Conservation (phyloP, 352 stramenopile genomes). For the Globisporangium okanoganense region DNA sequence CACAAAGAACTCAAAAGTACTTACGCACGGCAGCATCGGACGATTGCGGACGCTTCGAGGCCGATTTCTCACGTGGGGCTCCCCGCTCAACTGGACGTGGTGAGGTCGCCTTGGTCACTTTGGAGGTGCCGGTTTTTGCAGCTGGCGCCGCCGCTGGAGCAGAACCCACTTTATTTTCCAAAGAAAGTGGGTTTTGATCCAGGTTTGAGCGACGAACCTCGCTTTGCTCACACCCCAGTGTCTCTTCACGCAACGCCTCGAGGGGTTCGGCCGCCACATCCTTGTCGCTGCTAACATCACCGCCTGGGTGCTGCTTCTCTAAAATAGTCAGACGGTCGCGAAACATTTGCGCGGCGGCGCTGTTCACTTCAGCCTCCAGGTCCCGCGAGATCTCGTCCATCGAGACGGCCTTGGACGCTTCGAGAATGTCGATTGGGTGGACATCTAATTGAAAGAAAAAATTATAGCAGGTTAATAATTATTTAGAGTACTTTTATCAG, state of each 20-base stretch:
- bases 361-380: constrained; percentile 42
- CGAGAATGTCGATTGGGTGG: constrained; percentile 45
- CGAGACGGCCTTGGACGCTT: constrained; percentile 43
- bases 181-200: neutral
- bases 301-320: neutral
- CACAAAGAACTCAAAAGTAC: no score
- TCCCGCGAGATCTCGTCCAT: constrained; percentile 45
- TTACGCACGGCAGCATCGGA: neutral
- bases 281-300: neutral
- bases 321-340: constrained; percentile 23
- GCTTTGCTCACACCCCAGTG: neutral
- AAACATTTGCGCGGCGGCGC: constrained; percentile 35
- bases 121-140: neutral
- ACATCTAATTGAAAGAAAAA: constrained; percentile 41
- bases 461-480: no score
- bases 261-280: neutral
- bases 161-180: neutral
- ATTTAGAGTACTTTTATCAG: no score
- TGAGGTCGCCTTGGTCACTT: neutral
- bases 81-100: neutral
- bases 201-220: neutral
- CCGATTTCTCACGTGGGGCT: neutral
- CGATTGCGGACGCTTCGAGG: constrained; percentile 1
- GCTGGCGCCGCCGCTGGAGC: neutral
- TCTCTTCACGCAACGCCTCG: neutral